Evolutionary conservation across 441 rosid species (phyloP).

Genomic region (Metrosideros polymorpha): DNA sequence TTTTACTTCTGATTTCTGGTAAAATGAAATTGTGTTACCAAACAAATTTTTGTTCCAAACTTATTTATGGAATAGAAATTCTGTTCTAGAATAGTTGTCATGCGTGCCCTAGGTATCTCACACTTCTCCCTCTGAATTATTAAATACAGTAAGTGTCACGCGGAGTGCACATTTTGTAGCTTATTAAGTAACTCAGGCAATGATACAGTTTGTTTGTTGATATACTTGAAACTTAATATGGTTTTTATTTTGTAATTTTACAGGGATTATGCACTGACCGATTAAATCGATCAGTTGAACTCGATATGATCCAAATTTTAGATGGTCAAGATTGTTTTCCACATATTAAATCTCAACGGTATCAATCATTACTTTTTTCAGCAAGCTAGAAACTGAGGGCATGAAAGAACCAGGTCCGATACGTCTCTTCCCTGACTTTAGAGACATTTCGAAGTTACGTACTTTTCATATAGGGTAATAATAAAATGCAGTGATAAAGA

Average conservation of each 20-base stretch:
- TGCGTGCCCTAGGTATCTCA: no score
- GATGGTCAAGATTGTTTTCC: neutral
- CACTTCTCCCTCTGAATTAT: no score
- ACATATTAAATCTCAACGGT: neutral
- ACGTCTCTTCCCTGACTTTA: neutral
- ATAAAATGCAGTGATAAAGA: neutral
- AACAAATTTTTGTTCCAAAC: no score
- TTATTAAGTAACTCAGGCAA: neutral
- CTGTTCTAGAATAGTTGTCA: no score
- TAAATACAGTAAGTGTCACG: no score
- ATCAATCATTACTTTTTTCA: neutral
- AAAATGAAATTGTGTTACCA: no score
- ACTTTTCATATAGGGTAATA: neutral
- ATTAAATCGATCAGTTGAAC: neutral
- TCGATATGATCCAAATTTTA: neutral
- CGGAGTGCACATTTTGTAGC: neutral
- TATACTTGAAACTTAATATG: neutral
- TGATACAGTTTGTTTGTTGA: neutral
- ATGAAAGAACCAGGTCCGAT: neutral
- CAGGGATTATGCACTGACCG: neutral
- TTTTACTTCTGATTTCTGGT: no score
- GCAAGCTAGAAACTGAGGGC: neutral
- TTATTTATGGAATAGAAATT: no score
- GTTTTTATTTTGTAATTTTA: neutral
- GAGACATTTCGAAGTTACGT: neutral